Conservation (phyloP, 2,329 filamentous ascomycete species). For the Apiospora phragmitis region DNA sequence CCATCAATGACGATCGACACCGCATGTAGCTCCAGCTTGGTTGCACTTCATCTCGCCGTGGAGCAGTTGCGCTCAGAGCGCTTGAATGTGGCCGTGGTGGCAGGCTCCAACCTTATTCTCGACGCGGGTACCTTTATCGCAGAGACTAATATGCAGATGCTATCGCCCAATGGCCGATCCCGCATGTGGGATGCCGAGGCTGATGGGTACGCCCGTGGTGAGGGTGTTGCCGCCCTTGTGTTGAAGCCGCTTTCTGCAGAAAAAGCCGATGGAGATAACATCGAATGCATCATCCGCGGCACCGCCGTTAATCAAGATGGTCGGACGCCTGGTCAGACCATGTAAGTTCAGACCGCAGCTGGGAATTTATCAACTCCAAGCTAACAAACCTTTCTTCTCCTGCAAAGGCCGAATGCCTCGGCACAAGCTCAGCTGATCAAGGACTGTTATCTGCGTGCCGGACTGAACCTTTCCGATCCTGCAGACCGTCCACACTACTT, state of each 20-base stretch:
- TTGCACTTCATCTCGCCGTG: constrained; percentile 9
- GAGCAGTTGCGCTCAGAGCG: constrained; percentile 7
- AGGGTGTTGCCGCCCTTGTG: constrained; percentile 51
- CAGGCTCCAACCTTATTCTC: too few relatives aligned
- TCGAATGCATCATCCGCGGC: constrained; percentile 49
- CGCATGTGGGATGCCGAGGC: constrained; percentile 25
- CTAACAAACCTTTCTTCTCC: too few relatives aligned
- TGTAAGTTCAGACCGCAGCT: too few relatives aligned
- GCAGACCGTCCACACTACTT: constrained; percentile 31
- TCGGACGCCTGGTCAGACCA: too few relatives aligned
- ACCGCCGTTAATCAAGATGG: constrained; percentile 53
- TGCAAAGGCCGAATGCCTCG: constrained; percentile 42
- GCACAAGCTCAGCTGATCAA: constrained; percentile 34
- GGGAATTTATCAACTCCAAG: too few relatives aligned
- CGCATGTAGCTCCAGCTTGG: constrained; percentile 9
- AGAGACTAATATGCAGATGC: constrained; percentile 23
- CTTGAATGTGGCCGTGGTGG: not conserved
- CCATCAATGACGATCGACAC: constrained; percentile 12
- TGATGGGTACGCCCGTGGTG: constrained; percentile 34
- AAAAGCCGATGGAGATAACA: constrained; percentile 43
- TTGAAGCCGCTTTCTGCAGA: constrained; percentile 52
- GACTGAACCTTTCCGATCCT: constrained; percentile 12
- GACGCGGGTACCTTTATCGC: not conserved
- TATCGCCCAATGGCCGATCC: constrained; percentile 27
- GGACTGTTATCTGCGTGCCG: constrained; percentile 24